These are phyloP conservation scores for Apiotrichum montevideense DNA, from an alignment of 1,284 basidiomycete genomes.

Conservation along the genomic window DNA sequence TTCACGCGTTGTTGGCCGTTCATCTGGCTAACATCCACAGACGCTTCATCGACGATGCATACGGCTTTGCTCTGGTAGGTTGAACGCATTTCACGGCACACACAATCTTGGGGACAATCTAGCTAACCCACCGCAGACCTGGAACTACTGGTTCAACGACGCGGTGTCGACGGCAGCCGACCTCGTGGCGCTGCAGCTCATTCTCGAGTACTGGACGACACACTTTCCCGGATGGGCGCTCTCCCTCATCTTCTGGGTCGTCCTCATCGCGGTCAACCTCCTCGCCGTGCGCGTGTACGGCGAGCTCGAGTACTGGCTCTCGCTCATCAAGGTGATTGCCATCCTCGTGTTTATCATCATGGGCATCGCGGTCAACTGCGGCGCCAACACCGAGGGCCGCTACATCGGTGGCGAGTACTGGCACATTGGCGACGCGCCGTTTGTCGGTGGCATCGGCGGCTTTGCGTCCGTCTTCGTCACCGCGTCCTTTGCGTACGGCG, in stretches of 20 bases:
- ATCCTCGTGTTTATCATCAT: constrained; percentile 55
- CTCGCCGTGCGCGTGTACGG: constrained; percentile 31
- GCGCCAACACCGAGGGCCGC: constrained; percentile 43
- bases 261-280: constrained; percentile 53
- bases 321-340: constrained; percentile 71
- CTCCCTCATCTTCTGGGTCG: constrained; percentile 63
- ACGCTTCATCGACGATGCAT: constrained; percentile 55
- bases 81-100: too few species aligned
- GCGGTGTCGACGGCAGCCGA: constrained; percentile 64
- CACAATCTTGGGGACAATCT: too few species aligned
- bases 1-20: not conserved
- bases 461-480: constrained; percentile 46
- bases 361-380: constrained; percentile 58
- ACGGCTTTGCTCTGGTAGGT: constrained; percentile 60
- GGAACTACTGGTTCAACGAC: constrained; percentile 76
- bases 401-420: constrained; percentile 48
- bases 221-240: constrained; percentile 59
- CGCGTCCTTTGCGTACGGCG: constrained; percentile 22
- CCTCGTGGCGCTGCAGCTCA: constrained; percentile 66
- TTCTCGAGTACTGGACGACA: constrained; percentile 66
- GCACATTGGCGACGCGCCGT: constrained; percentile 48
- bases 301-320: constrained; percentile 48
- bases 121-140: constrained; percentile 50
- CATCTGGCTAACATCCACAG: not conserved
- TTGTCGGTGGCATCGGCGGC: constrained; percentile 46